Percentiles rank a stretch among this genome's conserved stretches.
Conservation (phyloP, 345 rosid species). For the Syzygium aromaticum region DNA sequence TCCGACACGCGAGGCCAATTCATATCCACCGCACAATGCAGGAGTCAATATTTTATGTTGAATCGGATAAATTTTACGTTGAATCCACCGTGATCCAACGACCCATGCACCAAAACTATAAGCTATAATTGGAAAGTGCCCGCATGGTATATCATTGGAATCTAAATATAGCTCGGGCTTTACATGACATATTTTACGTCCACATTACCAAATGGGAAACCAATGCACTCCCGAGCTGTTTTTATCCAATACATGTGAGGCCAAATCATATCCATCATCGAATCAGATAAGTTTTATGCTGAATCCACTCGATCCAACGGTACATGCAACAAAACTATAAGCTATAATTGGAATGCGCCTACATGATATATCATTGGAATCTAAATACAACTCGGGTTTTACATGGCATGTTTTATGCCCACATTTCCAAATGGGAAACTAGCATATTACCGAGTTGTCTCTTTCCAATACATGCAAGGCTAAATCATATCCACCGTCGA, state of each 20-base stretch:
- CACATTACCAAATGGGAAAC: background rate
- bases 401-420: background rate
- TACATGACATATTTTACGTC: background rate
- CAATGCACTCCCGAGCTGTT: rapidly evolving
- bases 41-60: too few species aligned
- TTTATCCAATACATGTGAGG: background rate
- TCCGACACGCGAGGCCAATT: background rate
- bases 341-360: too few species aligned
- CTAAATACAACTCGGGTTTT: too few species aligned
- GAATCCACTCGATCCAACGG: background rate
- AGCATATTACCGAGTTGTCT: background rate
- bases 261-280: background rate
- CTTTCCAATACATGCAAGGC: background rate
- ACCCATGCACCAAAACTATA: background rate
- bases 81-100: background rate
- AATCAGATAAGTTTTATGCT: background rate
- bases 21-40: background rate
- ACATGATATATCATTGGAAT: too few species aligned
- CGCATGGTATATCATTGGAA: background rate
- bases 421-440: background rate
- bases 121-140: background rate
- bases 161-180: background rate
- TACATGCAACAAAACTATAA: background rate
- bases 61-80: background rate
- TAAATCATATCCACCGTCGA: background rate